Base-by-base conservation (phyloP, 352 stramenopile genomes). In the Pythium sukuiense region DNA sequence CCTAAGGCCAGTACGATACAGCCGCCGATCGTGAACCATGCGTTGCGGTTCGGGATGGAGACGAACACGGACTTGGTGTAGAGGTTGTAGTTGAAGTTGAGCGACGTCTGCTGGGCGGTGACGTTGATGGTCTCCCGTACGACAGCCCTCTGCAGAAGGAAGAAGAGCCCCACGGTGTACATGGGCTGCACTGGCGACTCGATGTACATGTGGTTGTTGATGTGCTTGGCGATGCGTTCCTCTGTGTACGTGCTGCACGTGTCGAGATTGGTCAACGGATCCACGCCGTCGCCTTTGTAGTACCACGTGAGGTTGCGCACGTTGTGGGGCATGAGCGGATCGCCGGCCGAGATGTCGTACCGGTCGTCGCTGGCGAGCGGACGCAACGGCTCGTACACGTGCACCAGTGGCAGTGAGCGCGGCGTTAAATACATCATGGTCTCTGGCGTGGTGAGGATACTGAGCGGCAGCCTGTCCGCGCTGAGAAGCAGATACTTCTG, bases 181-280 rank as follows among this genome's bases (percentile, higher is more conserved):
- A 18, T 49, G 18, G 41, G 16, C 18, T 49, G 41, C 16, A 49
- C 16, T 11, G 41, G 41, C 14, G 14, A 26, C 41, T 49, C 41
- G 41, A 49, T 49, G 41, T 49, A 49, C 41, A 49, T 49, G 41
- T 49, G 41, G 41, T 49, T 26, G 41, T 49, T 26, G 41, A 49
- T 24, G 41, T 49, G 16, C 16, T 49, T 49, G 41, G 37, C 37
- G 41, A 49, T 18, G 14, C 41, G 41, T 0, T 49, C 41, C 26
- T 49, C 41, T 2, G 41, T 49, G 41, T 24, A 14, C 4, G 37
- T 26, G 41, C 14, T 26, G 18, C 41, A 49, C 7, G 18, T 24
- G 12, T 49, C 6, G 16, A n/a, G 13, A 8, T n/a, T 49, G 13
- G 14, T 24, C 0, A 5, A 27, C 3, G 16, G 13, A 11, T 12